A percentile compares a stretch with the other conserved stretches of the same genome.
Evolutionary conservation across 2,329 filamentous ascomycete species (phyloP).

Genomic region (Apiospora marii): DNA sequence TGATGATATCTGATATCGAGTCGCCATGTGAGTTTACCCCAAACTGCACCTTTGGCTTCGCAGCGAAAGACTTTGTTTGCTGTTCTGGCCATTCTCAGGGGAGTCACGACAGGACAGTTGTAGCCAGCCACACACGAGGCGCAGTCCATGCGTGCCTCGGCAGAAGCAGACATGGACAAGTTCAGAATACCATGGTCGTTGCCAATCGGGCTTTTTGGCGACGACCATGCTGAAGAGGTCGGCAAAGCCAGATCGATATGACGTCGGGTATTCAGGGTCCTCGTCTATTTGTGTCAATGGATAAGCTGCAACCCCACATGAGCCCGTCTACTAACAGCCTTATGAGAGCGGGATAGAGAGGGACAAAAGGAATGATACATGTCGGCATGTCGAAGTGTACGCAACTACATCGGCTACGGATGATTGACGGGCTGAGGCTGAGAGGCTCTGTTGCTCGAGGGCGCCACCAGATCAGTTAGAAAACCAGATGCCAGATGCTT

Average conservation of each 20-base stretch:
- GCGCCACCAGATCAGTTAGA: not conserved
- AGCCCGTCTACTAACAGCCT: not conserved
- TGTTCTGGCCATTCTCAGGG: not conserved
- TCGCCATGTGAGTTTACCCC: too few relatives aligned
- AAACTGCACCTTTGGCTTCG: too few relatives aligned
- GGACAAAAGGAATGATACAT: not conserved
- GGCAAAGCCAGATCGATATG: constrained; percentile 10
- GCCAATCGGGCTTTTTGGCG: not conserved
- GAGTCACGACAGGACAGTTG: not conserved
- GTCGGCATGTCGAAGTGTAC: not conserved
- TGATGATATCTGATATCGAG: too few relatives aligned
- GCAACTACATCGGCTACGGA: not conserved
- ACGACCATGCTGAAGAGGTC: not conserved
- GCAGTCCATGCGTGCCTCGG: not conserved
- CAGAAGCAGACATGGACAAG: not conserved
- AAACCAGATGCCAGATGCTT: not conserved
- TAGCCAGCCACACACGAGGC: not conserved
- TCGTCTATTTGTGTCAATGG: not conserved
- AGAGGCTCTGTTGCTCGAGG: not conserved
- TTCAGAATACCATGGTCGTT: not conserved
- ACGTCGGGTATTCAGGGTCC: constrained; percentile 13
- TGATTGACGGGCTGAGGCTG: not conserved
- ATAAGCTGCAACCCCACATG: constrained; percentile 20
- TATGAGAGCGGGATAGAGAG: not conserved
- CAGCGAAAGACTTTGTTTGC: not conserved